Evolutionary conservation across 352 stramenopile genomes (phyloP).

Genomic region (Globisporangium carolinianum): DNA sequence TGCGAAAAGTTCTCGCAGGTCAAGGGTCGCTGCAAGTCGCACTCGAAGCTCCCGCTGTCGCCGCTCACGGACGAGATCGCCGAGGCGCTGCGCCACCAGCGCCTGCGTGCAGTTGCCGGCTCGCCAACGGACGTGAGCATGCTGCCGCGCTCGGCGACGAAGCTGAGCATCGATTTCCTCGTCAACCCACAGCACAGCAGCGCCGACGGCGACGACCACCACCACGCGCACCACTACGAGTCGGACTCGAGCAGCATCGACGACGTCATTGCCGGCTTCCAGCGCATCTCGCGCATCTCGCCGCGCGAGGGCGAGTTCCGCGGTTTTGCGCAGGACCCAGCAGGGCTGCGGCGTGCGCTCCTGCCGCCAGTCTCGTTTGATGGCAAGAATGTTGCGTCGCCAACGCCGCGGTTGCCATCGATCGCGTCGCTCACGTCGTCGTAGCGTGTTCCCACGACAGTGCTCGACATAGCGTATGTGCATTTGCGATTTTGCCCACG

Average conservation of each 20-base stretch:
- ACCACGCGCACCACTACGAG: slow-evolving; percentile 4
- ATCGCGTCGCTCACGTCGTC: slow-evolving; percentile 11
- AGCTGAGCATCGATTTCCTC: slow-evolving; percentile 59
- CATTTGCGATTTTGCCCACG: too few relatives aligned
- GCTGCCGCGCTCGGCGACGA: slow-evolving; percentile 24
- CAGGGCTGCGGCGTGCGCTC: slow-evolving; percentile 2
- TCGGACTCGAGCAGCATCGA: slow-evolving; percentile 12
- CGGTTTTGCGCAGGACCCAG: background rate
- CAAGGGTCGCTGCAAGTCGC: slow-evolving; percentile 80
- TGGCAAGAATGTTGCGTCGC: background rate
- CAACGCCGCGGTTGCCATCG: slow-evolving; percentile 2
- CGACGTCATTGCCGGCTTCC: slow-evolving; percentile 12
- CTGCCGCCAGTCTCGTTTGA: slow-evolving; percentile 8
- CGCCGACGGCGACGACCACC: background rate
- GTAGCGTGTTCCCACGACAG: too few relatives aligned
- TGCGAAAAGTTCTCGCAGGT: slow-evolving; percentile 88
- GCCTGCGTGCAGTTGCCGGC: slow-evolving; percentile 10
- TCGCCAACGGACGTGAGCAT: slow-evolving; percentile 21
- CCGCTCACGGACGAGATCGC: slow-evolving; percentile 14
- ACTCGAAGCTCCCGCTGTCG: slow-evolving; percentile 57
- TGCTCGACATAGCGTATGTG: too few relatives aligned
- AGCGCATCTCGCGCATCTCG: slow-evolving; percentile 13
- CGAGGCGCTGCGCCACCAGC: slow-evolving; percentile 15
- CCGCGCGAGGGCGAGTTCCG: slow-evolving; percentile 7
- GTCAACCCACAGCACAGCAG: slow-evolving; percentile 24